Conservation (phyloP, 495 filamentous ascomycete genomes). For the Amniculicola lignicola region DNA sequence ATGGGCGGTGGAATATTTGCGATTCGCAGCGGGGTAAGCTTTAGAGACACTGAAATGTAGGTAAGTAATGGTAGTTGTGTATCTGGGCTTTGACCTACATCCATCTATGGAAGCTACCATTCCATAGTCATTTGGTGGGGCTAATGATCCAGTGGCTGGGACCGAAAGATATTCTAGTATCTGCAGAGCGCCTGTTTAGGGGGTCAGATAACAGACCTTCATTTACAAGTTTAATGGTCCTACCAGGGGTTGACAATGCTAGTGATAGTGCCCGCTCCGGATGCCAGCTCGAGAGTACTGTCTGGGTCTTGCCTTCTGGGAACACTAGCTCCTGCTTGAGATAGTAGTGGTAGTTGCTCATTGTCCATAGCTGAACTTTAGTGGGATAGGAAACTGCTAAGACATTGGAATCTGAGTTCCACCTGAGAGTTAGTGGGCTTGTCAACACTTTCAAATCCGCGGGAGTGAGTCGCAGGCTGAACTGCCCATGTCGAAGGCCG, state of each 20-base stretch:
- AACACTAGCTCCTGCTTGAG: constrained; percentile 77
- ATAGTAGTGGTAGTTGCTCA: constrained; percentile 97
- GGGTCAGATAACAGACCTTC: neutral
- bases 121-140: constrained; percentile 73
- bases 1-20: constrained; percentile 91
- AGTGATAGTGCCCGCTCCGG: constrained; percentile 74
- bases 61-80: constrained; percentile 10
- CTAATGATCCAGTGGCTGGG: constrained; percentile 63
- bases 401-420: constrained; percentile 90
- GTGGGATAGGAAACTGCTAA: constrained; percentile 75
- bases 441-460: constrained; percentile 56
- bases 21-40: constrained; percentile 77
- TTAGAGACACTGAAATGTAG: constrained; percentile 54
- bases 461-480: constrained; percentile 65
- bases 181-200: constrained; percentile 49
- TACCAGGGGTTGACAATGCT: constrained; percentile 35
- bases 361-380: constrained; percentile 89
- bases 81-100: constrained; percentile 46
- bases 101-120: constrained; percentile 87
- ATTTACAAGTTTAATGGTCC: neutral
- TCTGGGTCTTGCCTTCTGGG: neutral
- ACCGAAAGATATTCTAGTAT: constrained; percentile 67
- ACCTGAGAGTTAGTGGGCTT: constrained; percentile 63
- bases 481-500: constrained; percentile 89
- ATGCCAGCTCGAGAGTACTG: constrained; percentile 59